A percentile compares a stretch with the other conserved stretches of the same genome.
Evolutionary conservation across 225 moss, liverwort and hornwort species (phyloP).

Genomic region (Polytrichum commune): DNA sequence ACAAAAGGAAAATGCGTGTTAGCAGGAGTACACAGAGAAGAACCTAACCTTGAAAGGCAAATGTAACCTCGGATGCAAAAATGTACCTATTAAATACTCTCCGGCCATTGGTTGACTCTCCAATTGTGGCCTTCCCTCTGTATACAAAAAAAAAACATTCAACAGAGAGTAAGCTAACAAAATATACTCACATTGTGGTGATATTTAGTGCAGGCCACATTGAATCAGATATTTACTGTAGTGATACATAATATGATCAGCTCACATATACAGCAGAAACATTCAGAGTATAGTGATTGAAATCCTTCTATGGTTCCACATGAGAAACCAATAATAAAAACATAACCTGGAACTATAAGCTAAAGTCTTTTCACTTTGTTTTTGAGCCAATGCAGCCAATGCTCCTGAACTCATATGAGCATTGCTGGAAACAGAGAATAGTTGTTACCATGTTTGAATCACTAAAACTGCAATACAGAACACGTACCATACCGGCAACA

Average conservation of each 20-base stretch:
- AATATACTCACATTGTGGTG: background rate
- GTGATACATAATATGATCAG: too few relatives aligned
- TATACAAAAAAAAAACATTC: background rate
- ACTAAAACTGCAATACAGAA: background rate
- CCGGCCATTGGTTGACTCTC: constrained; percentile 47
- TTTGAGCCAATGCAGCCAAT: background rate
- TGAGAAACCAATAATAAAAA: background rate
- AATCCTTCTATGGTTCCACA: background rate
- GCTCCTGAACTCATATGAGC: background rate
- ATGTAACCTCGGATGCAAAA: background rate
- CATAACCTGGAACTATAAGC: background rate
- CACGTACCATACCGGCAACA: too few relatives aligned
- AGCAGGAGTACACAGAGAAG: background rate
- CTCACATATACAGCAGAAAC: too few relatives aligned
- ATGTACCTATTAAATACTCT: constrained; percentile 41
- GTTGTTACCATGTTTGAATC: background rate
- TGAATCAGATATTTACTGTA: background rate
- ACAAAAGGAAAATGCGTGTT: background rate
- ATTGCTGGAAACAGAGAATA: background rate
- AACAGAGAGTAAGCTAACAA: background rate
- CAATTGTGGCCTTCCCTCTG: constrained; percentile 43
- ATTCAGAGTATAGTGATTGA: background rate
- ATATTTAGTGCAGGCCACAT: background rate
- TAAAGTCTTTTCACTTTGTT: too few relatives aligned
- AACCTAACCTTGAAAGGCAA: background rate